phyloP scores from a whole-genome alignment of 352 stramenopile genomes.

The Globisporangium camurandrum region DNA sequence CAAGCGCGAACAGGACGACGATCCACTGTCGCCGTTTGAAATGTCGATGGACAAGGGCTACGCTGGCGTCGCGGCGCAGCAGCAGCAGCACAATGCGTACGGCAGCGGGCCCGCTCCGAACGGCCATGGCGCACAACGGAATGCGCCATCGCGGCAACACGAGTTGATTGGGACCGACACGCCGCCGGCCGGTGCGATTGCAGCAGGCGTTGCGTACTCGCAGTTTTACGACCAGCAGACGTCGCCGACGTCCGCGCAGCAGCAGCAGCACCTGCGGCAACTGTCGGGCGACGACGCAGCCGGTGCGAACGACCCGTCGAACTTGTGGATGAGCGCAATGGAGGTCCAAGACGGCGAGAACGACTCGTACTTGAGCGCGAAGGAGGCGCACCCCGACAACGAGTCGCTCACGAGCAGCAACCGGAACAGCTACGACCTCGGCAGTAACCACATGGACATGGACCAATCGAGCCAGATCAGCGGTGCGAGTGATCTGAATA shows the following conservation, averaged over 20 bases:
- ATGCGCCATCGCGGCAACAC: constrained; percentile 10
- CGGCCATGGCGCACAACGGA: constrained; percentile 16
- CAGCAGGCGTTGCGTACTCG: constrained; percentile 55
- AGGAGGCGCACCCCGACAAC: constrained; percentile 29
- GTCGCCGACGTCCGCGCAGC: constrained; percentile 30
- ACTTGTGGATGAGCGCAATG: constrained; percentile 80
- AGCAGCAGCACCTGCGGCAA: constrained; percentile 12
- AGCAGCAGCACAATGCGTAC: no score
- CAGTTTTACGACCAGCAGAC: constrained; percentile 76
- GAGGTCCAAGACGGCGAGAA: constrained; percentile 61
- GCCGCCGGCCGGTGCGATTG: constrained; percentile 24
- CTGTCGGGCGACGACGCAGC: background rate
- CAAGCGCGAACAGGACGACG: constrained; percentile 51
- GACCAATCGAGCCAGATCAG: constrained; percentile 71
- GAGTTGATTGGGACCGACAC: constrained; percentile 26
- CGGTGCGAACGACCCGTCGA: constrained; percentile 18
- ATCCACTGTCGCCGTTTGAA: constrained; percentile 76
- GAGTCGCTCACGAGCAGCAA: constrained; percentile 39
- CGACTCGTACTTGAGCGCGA: constrained; percentile 53
- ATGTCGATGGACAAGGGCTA: constrained; percentile 83
- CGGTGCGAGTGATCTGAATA: constrained; percentile 55
- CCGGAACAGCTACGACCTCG: constrained; percentile 65
- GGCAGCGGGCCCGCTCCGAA: constrained; percentile 18
- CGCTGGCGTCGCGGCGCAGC: constrained; percentile 23
- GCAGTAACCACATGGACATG: constrained; percentile 32